Base-by-base conservation (phyloP, 208 protist species). In the Trypanosoma scelopori region DNA sequence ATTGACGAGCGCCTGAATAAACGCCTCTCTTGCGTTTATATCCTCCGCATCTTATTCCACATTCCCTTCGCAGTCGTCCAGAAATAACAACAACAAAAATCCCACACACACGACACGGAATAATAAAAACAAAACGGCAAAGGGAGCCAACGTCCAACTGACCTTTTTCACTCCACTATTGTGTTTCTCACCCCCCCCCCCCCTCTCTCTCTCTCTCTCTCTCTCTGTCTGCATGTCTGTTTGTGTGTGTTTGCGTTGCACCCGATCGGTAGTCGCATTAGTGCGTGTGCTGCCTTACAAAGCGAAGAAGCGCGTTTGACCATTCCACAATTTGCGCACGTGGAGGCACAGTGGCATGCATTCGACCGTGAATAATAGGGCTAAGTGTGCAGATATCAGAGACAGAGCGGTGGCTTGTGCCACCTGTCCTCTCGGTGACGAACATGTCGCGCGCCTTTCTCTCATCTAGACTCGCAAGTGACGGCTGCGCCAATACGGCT, bases 371-470 rank as follows among this genome's bases (percentile, higher is more conserved):
- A 22, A 94, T 43, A 18, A 89, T 47, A 18, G 85, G 84, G 62
- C 78, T 92, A 22, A 94, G 63, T n/a, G 85, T 27, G 1, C 65
- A n/a, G 12, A 86, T 27, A 57, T 94, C 88, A 7, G 60, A 81
- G 48, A 76, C 65, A 25, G 76, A 74, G 4, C 79, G 57, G 51
- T 94, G 88, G 5, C 62, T 78, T 12, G 79, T 83, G 27, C 74
- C 69, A 11, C 32, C 18, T 3, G 25, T 55, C 61, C 28, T 62
- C 39, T 62, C 52, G n/a, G 56, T 63, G 18, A 55, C 37, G 65
- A 65, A 69, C 4, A 58, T 15, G n/a, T 16, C 30, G 9, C 27
- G 11, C 22, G 49, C 61, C 45, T 62, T 59, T 28, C 68, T 55
- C 37, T 75, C 79, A 5, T 6, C 20, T 12, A 79, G 65, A 47